Percentiles rank a stretch among this genome's conserved stretches.
Conservation (phyloP, 768 basidiomycete genomes). For the Mycena rosella region DNA sequence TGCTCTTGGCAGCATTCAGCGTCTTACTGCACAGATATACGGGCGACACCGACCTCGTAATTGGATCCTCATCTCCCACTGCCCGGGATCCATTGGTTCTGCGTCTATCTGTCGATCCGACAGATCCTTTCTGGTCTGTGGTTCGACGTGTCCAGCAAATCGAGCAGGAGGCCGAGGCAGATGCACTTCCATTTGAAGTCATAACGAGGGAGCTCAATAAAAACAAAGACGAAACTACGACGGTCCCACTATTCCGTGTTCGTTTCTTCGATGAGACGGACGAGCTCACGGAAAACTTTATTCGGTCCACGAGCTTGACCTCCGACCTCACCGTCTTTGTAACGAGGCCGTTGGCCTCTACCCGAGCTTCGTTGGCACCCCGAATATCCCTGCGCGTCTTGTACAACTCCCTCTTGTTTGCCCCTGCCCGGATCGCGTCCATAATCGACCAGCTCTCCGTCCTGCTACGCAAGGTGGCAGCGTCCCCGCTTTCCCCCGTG, state of each 20-base stretch:
- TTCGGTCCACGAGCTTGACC: conserved; percentile 83
- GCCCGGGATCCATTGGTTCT: conserved; percentile 86
- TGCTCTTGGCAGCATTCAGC: conserved; percentile 92
- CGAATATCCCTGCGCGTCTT: conserved; percentile 84
- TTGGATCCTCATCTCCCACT: conserved; percentile 87
- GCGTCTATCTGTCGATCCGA: conserved; percentile 84
- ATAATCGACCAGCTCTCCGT: conserved; percentile 90
- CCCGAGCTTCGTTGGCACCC: conserved; percentile 79
- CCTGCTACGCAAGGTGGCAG: conserved; percentile 78
- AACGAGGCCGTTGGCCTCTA: conserved; percentile 75
- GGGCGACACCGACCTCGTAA: conserved; percentile 92
- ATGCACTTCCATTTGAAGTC: conserved; percentile 84
- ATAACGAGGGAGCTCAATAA: conserved; percentile 78
- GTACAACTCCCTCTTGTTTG: conserved; percentile 97
- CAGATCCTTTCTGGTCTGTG: conserved; percentile 91
- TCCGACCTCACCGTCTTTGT: conserved; percentile 96
- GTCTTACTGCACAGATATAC: conserved; percentile 95
- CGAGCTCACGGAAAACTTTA: conserved; percentile 76
- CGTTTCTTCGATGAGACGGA: conserved; percentile 97
- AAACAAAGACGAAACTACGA: conserved; percentile 70
- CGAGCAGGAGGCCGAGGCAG: conserved; percentile 85
- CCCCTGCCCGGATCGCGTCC: conserved; percentile 76
- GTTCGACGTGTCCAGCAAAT: conserved; percentile 87
- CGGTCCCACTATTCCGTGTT: conserved; percentile 87
- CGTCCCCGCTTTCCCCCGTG: conserved; percentile 75